Evolutionary conservation across 306 rosid species (phyloP), one percentile per base, ranked within the genome.

Genomic region (Alnus glutinosa): DNA sequence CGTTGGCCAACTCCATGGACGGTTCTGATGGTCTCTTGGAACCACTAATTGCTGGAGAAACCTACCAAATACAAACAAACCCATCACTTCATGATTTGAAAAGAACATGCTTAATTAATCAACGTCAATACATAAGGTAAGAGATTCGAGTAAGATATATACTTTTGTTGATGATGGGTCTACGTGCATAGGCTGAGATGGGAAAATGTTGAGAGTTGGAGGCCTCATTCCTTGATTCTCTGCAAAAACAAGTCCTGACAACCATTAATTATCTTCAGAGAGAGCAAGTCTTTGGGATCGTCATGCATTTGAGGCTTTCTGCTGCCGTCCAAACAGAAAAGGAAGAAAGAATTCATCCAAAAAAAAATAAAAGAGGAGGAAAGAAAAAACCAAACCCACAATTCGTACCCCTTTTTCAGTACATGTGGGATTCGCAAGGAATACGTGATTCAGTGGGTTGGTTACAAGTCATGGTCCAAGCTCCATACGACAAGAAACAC

Each of bases 121-220:
- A 71, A 13, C 32, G 10, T 61, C 74, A 61, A 71, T 42, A 2
- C 0, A 55, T 10, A 39, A 34, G 30, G 49, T 10, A 39, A 34
- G 30, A 44, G 74, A 15, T 72, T 34, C 52, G 68, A 39, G 10
- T 32, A 63, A 55, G 36, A 34, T 1, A 34, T 1, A 34, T 79
- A 94, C 98, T 87, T 95, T 87, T 49, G 92, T 78, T 64, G 96
- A 89, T 51, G 91, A 81, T 57, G 97, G 96, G 54, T 91, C 91
- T 50, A 81, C 88, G 61, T 91, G 94, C 99, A 96, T 96, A 76
- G 99, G 99, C 83, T 89, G 91, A 32, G 99, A 96, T 23, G 99
- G 99, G 81, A 96, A 96, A 79, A 96, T 96, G 85, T 96, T 96
- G 85, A 96, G 87, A 80, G 98, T 96, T 3, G 98, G 92, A 76